These are phyloP conservation scores for Earliella scabrosa DNA, from an alignment of 1,284 basidiomycete species.

Conservation along the genomic window DNA sequence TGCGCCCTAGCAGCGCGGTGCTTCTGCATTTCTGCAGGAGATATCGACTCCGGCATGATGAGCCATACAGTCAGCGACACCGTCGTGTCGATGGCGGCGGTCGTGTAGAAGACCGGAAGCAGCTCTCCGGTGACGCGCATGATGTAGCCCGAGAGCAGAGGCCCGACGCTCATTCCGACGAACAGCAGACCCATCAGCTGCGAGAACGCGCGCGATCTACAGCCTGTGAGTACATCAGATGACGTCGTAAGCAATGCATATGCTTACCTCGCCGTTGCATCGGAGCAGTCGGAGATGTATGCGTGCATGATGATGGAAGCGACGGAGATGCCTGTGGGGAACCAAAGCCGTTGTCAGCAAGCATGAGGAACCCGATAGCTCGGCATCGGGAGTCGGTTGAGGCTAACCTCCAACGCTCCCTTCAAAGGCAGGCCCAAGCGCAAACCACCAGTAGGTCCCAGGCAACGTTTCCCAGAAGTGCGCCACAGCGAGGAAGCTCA, in stretches of 20 bases:
- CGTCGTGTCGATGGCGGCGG: constrained; percentile 47
- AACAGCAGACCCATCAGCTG: constrained; percentile 61
- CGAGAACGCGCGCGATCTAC: constrained; percentile 61
- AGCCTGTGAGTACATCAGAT: not conserved
- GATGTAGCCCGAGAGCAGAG: constrained; percentile 65
- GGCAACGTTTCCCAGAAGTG: constrained; percentile 61
- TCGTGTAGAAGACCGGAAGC: constrained; percentile 73
- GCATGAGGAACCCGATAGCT: no score
- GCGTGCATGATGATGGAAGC: constrained; percentile 56
- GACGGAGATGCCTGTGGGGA: constrained; percentile 47
- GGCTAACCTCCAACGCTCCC: constrained; percentile 72
- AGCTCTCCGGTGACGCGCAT: constrained; percentile 58
- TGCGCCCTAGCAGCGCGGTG: constrained; percentile 33
- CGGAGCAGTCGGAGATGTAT: constrained; percentile 63
- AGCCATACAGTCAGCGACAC: constrained; percentile 55
- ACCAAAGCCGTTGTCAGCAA: not conserved
- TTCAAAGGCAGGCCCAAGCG: constrained; percentile 72
- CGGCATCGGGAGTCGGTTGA: not conserved
- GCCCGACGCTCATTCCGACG: constrained; percentile 72
- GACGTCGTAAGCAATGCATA: no score
- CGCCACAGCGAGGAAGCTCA: constrained; percentile 67
- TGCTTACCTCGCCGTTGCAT: constrained; percentile 46
- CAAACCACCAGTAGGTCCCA: constrained; percentile 80
- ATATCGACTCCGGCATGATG: constrained; percentile 75
- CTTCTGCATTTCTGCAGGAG: constrained; percentile 31